Percentiles rank a stretch among this genome's conserved stretches.
These are phyloP conservation scores for Pleurotus ostreatus DNA, from an alignment of 768 basidiomycete species.

Conservation along the genomic window DNA sequence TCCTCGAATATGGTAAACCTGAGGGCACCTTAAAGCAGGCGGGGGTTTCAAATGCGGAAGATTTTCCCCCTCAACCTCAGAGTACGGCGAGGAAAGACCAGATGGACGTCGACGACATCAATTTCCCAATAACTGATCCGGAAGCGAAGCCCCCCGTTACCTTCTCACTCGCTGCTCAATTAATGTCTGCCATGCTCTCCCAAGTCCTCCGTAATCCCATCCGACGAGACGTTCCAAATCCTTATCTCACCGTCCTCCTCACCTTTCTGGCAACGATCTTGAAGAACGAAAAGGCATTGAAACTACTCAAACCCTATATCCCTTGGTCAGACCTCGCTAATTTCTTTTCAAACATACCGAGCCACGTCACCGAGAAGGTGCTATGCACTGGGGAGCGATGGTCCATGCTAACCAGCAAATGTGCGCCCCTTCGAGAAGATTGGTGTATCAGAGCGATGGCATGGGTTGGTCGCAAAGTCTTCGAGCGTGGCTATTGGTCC, in stretches of 20 bases:
- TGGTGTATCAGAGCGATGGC: constrained; percentile 96
- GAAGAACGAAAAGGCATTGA: constrained; percentile 57
- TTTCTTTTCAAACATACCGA: constrained; percentile 60
- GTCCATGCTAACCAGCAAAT: constrained; percentile 66
- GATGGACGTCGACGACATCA: constrained; percentile 57
- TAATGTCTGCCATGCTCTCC: constrained; percentile 75
- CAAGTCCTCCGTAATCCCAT: constrained; percentile 63
- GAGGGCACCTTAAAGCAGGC: constrained; percentile 65
- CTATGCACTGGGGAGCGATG: constrained; percentile 40
- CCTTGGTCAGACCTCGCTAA: constrained; percentile 78
- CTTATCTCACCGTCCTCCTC: constrained; percentile 80
- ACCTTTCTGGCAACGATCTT: constrained; percentile 84
- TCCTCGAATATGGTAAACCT: constrained; percentile 85
- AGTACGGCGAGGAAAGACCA: constrained; percentile 45
- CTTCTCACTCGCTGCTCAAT: constrained; percentile 71
- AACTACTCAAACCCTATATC: constrained; percentile 67
- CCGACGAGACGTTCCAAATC: constrained; percentile 63
- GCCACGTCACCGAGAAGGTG: constrained; percentile 26
- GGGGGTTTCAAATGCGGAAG: constrained; percentile 43
- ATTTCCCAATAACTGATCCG: constrained; percentile 23
- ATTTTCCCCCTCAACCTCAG: constrained; percentile 19
- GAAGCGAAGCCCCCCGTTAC: constrained; percentile 51
- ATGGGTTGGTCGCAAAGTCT: constrained; percentile 89
- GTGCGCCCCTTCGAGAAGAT: constrained; percentile 80
- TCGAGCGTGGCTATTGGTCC: constrained; percentile 94